Evolutionary conservation across 2,329 filamentous ascomycete species (phyloP).

Genomic region (Nemania diffusa): DNA sequence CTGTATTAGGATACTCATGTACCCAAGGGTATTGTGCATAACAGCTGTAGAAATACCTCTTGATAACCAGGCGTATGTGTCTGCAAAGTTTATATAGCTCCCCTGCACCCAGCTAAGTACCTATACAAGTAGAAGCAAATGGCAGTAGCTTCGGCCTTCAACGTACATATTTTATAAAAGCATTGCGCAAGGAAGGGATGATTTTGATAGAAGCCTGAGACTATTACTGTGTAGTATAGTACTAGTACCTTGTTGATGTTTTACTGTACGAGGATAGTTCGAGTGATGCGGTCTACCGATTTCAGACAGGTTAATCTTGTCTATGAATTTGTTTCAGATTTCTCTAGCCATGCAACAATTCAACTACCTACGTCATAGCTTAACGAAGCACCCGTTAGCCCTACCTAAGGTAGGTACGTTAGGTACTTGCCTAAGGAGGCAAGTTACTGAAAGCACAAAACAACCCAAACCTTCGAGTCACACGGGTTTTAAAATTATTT

Average conservation of each 20-base stretch:
- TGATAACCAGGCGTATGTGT: no score
- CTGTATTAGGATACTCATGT: background rate
- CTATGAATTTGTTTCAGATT: slow-evolving; percentile 29
- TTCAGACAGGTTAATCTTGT: slow-evolving; percentile 31
- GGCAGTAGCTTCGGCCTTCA: background rate
- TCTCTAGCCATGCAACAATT: background rate
- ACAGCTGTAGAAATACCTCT: background rate
- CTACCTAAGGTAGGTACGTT: background rate
- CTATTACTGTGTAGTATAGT: background rate
- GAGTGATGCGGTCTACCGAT: slow-evolving; percentile 11
- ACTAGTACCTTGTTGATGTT: background rate
- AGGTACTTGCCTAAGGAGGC: background rate
- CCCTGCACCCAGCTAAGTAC: background rate
- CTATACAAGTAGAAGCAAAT: background rate
- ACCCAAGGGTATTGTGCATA: background rate
- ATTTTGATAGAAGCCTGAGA: background rate
- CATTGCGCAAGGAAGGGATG: background rate
- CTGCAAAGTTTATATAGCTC: no score
- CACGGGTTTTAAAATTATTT: no score
- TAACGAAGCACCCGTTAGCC: background rate
- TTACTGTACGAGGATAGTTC: background rate
- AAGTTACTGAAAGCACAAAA: no score
- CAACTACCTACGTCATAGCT: slow-evolving; percentile 25
- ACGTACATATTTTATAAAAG: background rate
- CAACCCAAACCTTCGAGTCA: no score